Evolutionary conservation across 2,329 filamentous ascomycete genomes (phyloP).

Genomic region (Claviceps fusiformis): DNA sequence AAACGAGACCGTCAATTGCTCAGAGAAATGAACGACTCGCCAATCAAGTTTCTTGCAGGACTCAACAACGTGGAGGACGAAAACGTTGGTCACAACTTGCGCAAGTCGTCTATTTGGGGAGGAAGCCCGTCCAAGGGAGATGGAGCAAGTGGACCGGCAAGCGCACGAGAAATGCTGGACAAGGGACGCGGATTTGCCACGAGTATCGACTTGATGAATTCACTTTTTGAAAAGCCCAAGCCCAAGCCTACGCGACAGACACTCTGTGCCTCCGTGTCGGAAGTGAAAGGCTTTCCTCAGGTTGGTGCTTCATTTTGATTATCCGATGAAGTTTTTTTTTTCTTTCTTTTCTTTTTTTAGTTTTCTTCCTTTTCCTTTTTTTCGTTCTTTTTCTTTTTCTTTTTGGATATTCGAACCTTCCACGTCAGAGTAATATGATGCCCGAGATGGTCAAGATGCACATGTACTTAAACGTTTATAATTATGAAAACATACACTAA

Average conservation of each 20-base stretch:
- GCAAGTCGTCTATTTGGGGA: slow-evolving; percentile 23
- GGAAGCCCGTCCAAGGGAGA: slow-evolving; percentile 18
- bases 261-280: slow-evolving; percentile 33
- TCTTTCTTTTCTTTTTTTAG: not conserved
- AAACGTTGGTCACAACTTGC: slow-evolving; percentile 36
- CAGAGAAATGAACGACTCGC: slow-evolving; percentile 44
- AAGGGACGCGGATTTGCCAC: slow-evolving; percentile 62
- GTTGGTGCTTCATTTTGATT: slow-evolving; percentile 52
- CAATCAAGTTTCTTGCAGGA: slow-evolving; percentile 15
- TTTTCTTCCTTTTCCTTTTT: too few species aligned
- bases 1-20: slow-evolving; percentile 78
- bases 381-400: not conserved
- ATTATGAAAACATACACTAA: slow-evolving; percentile 24
- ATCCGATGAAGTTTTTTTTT: slow-evolving; percentile 12
- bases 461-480: not conserved
- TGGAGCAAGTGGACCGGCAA: slow-evolving; percentile 16
- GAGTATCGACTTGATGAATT: slow-evolving; percentile 94
- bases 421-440: slow-evolving; percentile 12
- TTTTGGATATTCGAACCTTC: not conserved
- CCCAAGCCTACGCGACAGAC: slow-evolving; percentile 43
- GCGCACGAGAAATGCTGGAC: slow-evolving; percentile 20
- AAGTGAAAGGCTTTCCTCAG: slow-evolving; percentile 61
- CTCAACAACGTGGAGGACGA: slow-evolving; percentile 16
- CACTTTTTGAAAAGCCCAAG: slow-evolving; percentile 66
- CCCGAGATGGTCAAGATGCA: not conserved